Percentiles rank a stretch among this genome's conserved stretches.
These are phyloP conservation scores for Eucalyptus brandiana DNA, from an alignment of 345 rosid genomes.

Conservation along the genomic window DNA sequence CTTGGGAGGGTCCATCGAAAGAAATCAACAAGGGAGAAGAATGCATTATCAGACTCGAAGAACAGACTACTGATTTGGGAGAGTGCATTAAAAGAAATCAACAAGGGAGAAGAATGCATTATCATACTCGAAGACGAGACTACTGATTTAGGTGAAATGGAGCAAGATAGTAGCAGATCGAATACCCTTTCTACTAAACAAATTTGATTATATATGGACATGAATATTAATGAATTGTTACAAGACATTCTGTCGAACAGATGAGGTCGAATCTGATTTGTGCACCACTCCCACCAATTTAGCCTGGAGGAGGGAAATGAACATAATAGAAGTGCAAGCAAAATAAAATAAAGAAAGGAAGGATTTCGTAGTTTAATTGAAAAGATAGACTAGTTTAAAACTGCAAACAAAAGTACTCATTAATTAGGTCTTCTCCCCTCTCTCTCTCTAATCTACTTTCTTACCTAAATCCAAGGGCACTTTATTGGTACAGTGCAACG, in stretches of 20 bases:
- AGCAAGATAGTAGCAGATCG: neutral
- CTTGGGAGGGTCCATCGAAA: constrained; percentile 50
- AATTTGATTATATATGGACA: neutral
- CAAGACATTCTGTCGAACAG: neutral
- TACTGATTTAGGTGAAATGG: neutral
- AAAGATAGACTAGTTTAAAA: neutral
- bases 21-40: constrained; percentile 89
- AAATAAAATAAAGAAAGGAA: neutral
- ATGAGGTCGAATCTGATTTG: neutral
- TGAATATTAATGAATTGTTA: too few relatives aligned
- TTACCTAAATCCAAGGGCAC: neutral
- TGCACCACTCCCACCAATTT: neutral
- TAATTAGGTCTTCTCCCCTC: neutral
- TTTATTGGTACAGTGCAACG: accelerated
- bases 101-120: too few relatives aligned
- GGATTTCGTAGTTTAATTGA: neutral
- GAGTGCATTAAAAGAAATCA: too few relatives aligned
- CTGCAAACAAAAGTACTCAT: neutral
- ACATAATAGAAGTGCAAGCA: neutral
- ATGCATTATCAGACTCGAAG: constrained; percentile 90
- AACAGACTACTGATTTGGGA: constrained; percentile 48
- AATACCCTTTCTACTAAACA: neutral
- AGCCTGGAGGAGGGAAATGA: neutral
- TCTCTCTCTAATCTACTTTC: neutral
- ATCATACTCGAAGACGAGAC: too few relatives aligned